A percentile compares a stretch with the other conserved stretches of the same genome.
These are phyloP conservation scores for Gremmenia infestans DNA, from an alignment of 2,329 filamentous ascomycete species.

Conservation along the genomic window DNA sequence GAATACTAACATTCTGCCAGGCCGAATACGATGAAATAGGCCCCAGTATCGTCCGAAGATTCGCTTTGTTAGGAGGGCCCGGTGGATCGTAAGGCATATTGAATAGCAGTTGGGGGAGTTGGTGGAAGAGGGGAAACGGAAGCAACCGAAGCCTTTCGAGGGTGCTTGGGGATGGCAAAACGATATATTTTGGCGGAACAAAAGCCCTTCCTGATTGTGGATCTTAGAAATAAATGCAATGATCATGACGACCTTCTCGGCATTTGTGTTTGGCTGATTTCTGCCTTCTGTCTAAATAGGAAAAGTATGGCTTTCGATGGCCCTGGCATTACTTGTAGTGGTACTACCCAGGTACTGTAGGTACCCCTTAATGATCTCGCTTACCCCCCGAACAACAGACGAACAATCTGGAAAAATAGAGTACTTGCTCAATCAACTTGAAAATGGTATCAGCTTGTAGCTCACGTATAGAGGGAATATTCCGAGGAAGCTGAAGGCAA, in stretches of 20 bases:
- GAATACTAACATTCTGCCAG: conserved; percentile 3
- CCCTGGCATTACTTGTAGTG: too few species aligned
- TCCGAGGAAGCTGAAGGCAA: too few species aligned
- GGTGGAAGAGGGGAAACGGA: neutral
- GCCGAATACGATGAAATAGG: conserved; percentile 25
- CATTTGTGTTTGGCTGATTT: neutral
- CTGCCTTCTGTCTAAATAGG: too few species aligned
- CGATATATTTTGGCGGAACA: conserved; percentile 6
- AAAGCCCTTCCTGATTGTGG: conserved; percentile 8
- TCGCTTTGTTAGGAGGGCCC: conserved; percentile 87
- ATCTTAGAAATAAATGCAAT: conserved; percentile 7
- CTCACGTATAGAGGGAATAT: too few species aligned
- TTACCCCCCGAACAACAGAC: too few species aligned
- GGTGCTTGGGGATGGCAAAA: neutral
- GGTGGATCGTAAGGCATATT: conserved; percentile 58
- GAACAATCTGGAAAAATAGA: too few species aligned
- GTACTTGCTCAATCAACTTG: too few species aligned
- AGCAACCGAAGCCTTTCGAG: neutral
- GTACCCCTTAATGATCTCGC: neutral
- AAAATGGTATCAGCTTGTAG: too few species aligned
- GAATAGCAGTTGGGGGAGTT: neutral
- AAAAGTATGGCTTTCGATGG: too few species aligned
- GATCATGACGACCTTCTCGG: neutral
- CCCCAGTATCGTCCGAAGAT: conserved; percentile 74
- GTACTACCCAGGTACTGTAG: too few species aligned